phyloP scores from a whole-genome alignment of 257 asterid species.

The Misopates orontium region DNA sequence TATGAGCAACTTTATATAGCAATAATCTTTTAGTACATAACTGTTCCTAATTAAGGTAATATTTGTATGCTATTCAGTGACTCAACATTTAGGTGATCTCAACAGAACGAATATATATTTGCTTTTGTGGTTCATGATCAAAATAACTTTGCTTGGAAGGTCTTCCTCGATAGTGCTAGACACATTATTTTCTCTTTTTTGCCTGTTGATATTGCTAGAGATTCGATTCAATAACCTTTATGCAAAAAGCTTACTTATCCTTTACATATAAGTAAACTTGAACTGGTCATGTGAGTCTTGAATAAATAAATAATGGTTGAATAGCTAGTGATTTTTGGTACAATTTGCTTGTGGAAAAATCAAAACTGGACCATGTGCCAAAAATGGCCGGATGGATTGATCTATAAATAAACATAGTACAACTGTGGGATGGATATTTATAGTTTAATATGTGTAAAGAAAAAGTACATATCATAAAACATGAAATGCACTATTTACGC shows the following conservation, averaged over 20 bases:
- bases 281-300: background rate
- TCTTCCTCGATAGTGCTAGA: background rate
- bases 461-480: too few species aligned
- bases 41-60: background rate
- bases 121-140: constrained; percentile 27
- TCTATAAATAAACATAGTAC: too few species aligned
- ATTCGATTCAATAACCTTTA: constrained; percentile 19
- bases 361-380: background rate
- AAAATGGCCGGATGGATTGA: background rate
- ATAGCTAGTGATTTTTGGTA: background rate
- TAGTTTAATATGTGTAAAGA: background rate
- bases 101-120: background rate
- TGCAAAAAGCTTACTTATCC: constrained; percentile 32
- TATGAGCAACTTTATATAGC: background rate
- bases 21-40: too few species aligned
- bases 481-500: too few species aligned
- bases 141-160: constrained; percentile 45
- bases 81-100: background rate
- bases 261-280: constrained; percentile 29
- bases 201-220: constrained; percentile 12
- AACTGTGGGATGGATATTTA: background rate
- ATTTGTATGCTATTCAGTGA: background rate
- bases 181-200: constrained; percentile 17
- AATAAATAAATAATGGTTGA: background rate
- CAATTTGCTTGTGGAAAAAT: background rate